Evolutionary conservation across 2,329 filamentous ascomycete genomes (phyloP).

Genomic region (Aspergillus sojae): DNA sequence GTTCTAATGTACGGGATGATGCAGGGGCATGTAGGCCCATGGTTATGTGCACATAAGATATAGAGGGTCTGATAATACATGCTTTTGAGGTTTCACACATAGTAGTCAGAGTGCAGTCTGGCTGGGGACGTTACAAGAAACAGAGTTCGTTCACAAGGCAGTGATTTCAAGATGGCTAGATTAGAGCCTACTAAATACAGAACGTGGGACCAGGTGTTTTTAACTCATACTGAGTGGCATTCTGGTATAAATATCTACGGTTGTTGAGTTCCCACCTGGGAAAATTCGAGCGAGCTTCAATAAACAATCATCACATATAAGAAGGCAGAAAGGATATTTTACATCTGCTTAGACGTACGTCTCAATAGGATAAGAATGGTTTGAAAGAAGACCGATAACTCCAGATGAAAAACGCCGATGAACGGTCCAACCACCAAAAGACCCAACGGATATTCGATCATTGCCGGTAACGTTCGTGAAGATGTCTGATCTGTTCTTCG

Average conservation of each 20-base stretch:
- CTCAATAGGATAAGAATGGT: constrained; percentile 4
- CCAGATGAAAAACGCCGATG: constrained; percentile 10
- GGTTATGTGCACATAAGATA: constrained; percentile 11
- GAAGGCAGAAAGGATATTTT: constrained; percentile 6
- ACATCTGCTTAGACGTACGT: constrained; percentile 8
- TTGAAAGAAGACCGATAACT: constrained; percentile 6
- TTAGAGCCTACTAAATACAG: neutral
- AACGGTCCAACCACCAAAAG: constrained; percentile 4
- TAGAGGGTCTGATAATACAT: constrained; percentile 10
- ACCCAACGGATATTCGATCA: constrained; percentile 8
- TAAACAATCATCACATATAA: neutral
- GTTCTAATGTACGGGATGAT: constrained; percentile 16
- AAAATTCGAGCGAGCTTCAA: neutral
- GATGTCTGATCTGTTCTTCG: constrained; percentile 78
- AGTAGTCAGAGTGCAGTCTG: neutral
- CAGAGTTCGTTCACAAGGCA: neutral
- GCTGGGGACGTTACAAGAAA: neutral
- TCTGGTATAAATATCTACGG: neutral
- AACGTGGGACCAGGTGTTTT: neutral
- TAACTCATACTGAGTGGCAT: neutral
- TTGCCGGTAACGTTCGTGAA: constrained; percentile 59
- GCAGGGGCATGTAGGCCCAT: constrained; percentile 4
- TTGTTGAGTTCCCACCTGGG: neutral
- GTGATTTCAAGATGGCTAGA: neutral
- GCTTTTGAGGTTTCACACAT: neutral